phyloP scores from a whole-genome alignment of 768 basidiomycete species.

The Aureoboletus auriporus region DNA sequence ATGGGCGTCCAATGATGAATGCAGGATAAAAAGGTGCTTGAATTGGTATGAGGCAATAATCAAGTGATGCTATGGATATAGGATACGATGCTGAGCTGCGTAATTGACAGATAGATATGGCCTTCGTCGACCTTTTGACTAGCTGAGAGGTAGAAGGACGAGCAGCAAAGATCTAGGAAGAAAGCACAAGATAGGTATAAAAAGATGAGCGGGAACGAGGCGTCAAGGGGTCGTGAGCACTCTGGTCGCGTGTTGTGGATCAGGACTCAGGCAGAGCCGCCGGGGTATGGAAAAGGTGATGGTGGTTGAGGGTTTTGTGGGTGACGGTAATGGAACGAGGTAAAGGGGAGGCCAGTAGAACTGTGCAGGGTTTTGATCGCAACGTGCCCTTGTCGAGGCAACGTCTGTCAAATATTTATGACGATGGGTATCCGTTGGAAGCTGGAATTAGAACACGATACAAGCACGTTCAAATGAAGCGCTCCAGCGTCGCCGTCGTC shows the following conservation, averaged over 20 bases:
- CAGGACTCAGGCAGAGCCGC: constrained; percentile 26
- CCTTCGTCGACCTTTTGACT: constrained; percentile 35
- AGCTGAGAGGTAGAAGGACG: constrained; percentile 32
- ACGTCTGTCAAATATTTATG: constrained; percentile 45
- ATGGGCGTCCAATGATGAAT: constrained; percentile 41
- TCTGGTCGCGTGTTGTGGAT: constrained; percentile 37
- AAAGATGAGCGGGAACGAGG: constrained; percentile 40
- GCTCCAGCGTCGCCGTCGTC: constrained; percentile 13
- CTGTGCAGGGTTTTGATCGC: constrained; percentile 65
- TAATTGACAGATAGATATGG: constrained; percentile 38
- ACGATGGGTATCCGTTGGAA: constrained; percentile 16
- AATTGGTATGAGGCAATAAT: constrained; percentile 46
- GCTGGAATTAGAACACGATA: constrained; percentile 19
- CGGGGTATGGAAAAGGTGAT: constrained; percentile 26
- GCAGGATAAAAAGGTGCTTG: constrained; percentile 44
- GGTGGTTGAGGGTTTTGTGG: constrained; percentile 36
- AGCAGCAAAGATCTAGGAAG: constrained; percentile 36
- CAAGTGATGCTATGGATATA: constrained; percentile 41
- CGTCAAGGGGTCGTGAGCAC: constrained; percentile 58
- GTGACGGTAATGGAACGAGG: constrained; percentile 47
- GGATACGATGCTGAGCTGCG: constrained; percentile 38
- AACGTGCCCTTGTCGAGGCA: constrained; percentile 68
- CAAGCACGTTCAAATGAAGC: constrained; percentile 14
- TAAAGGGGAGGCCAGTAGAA: constrained; percentile 51
- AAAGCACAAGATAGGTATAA: constrained; percentile 52